phyloP scores from a whole-genome alignment of 441 rosid genomes.

The Adansonia rubrostipa region DNA sequence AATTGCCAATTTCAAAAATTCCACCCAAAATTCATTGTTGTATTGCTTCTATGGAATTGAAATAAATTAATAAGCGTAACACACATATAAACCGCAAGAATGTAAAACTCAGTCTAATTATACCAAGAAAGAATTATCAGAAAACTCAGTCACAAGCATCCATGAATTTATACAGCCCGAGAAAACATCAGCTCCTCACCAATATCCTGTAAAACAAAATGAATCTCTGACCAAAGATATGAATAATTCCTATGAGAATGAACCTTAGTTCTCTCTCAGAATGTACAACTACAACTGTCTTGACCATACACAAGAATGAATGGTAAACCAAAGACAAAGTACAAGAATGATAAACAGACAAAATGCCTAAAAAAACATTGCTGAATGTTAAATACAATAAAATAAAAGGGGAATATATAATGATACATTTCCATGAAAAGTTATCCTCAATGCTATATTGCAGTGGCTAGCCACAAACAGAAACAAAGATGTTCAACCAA shows the following conservation, averaged over 20 bases:
- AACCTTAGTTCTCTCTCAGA: neutral
- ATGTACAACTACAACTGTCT: neutral
- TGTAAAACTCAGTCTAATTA: neutral
- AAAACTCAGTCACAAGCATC: conserved; percentile 8
- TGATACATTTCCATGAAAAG: neutral
- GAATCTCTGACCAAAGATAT: conserved; percentile 10
- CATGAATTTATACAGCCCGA: neutral
- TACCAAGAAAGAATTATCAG: neutral
- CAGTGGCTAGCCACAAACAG: neutral
- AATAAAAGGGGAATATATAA: neutral
- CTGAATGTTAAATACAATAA: conserved; percentile 9
- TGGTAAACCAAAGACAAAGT: neutral
- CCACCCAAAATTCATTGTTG: neutral
- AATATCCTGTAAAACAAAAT: neutral
- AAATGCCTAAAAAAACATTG: neutral
- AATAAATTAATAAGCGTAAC: neutral
- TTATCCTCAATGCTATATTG: conserved; percentile 5
- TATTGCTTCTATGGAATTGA: neutral
- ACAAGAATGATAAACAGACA: neutral
- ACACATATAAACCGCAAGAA: neutral
- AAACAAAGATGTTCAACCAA: neutral
- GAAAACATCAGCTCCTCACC: conserved; percentile 8
- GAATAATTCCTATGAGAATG: neutral
- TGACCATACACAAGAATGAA: neutral
- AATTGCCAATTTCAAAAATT: neutral